Conservation (phyloP, 1,284 basidiomycete species). For the Caloboletus inedulis region DNA sequence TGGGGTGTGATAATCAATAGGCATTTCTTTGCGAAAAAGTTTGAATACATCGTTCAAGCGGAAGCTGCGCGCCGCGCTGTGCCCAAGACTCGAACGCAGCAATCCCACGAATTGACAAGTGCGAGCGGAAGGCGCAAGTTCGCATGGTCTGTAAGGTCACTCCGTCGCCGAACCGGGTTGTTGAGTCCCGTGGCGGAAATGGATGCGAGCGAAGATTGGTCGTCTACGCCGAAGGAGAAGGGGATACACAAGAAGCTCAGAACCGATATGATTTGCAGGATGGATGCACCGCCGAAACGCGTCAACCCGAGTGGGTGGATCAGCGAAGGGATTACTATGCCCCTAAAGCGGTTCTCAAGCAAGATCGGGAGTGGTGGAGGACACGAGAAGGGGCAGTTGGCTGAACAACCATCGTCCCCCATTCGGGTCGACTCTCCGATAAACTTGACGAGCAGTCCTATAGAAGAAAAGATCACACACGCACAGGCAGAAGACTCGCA, state of each 20-base stretch:
- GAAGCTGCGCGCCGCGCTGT: constrained; percentile 36
- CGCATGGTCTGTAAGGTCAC: constrained; percentile 33
- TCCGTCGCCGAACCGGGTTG: constrained; percentile 27
- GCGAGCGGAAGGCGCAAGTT: constrained; percentile 28
- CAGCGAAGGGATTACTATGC: constrained; percentile 40
- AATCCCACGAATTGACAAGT: constrained; percentile 12
- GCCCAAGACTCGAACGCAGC: constrained; percentile 12
- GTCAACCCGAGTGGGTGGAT: constrained; percentile 82
- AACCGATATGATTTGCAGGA: constrained; percentile 82
- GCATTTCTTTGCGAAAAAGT: constrained; percentile 73
- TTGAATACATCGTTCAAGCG: constrained; percentile 63
- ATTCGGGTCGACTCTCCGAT: neutral
- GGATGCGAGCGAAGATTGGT: constrained; percentile 19
- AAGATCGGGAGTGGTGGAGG: constrained; percentile 2
- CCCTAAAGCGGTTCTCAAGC: constrained; percentile 20
- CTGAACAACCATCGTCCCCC: constrained; percentile 3
- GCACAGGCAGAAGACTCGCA: constrained; percentile 7
- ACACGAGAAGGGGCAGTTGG: neutral
- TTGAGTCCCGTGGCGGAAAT: constrained; percentile 26
- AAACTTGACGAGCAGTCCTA: neutral
- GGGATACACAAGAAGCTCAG: constrained; percentile 43
- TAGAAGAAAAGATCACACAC: neutral
- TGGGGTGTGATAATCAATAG: too few species aligned
- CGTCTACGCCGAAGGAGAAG: constrained; percentile 19
- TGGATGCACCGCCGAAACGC: constrained; percentile 75